Evolutionary conservation across 1,284 basidiomycete genomes (phyloP).

Genomic region (Ceratobasidium papillatum): DNA sequence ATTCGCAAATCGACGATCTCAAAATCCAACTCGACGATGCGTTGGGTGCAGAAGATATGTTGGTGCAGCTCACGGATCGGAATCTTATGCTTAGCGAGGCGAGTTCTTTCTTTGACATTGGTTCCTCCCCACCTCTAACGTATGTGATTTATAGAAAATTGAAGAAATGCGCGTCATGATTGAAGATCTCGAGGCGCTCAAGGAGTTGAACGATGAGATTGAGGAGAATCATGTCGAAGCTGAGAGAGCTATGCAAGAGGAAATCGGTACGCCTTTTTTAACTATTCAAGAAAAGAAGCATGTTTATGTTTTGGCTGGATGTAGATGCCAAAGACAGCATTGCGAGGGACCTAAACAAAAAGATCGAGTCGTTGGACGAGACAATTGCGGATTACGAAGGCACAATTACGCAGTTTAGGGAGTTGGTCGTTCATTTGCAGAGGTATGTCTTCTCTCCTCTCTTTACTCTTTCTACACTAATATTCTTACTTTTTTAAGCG

Average conservation of each 20-base stretch:
- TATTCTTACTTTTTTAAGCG: conserved; percentile 58
- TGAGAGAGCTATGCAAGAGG: conserved; percentile 90
- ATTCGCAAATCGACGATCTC: conserved; percentile 91
- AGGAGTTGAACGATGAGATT: conserved; percentile 95
- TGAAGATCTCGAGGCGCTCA: conserved; percentile 94
- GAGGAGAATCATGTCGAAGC: conserved; percentile 97
- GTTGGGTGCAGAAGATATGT: conserved; percentile 93
- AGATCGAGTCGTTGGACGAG: conserved; percentile 76
- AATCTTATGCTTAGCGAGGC: conserved; percentile 92
- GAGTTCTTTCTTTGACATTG: conserved; percentile 39
- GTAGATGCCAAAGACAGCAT: conserved; percentile 76
- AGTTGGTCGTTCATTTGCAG: conserved; percentile 85
- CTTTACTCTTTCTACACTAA: background rate
- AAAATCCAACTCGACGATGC: conserved; percentile 96
- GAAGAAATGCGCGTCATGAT: conserved; percentile 96
- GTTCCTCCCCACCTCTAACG: background rate
- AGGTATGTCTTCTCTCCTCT: conserved; percentile 58
- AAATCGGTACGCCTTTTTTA: conserved; percentile 68
- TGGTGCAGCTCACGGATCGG: conserved; percentile 94
- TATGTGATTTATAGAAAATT: conserved; percentile 71
- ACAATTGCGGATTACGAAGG: conserved; percentile 83
- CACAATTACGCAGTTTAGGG: conserved; percentile 90
- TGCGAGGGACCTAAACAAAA: conserved; percentile 71
- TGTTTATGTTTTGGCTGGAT: background rate
- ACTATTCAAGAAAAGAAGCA: background rate